These are phyloP conservation scores for Rhamnella rubrinervis DNA, from an alignment of 331 rosid species.

Conservation along the genomic window DNA sequence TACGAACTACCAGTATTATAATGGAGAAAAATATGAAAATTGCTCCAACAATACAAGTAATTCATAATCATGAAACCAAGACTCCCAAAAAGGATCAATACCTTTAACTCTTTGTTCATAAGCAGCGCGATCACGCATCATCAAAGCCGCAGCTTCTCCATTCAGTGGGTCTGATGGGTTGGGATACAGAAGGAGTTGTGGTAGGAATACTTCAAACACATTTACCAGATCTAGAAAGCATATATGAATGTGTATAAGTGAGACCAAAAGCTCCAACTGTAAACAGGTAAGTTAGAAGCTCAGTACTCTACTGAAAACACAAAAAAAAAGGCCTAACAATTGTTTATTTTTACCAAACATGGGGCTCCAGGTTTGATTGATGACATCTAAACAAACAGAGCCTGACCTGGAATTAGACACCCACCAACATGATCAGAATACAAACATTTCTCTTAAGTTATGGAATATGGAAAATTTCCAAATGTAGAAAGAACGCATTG, in stretches of 20 bases:
- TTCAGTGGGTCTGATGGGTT: conserved; percentile 86
- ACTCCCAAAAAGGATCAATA: conserved; percentile 27
- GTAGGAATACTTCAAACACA: conserved; percentile 81
- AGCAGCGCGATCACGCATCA: conserved; percentile 73
- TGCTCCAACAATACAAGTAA: not conserved
- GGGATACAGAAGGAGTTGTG: conserved; percentile 83
- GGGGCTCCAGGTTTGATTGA: conserved; percentile 93
- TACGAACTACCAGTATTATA: not conserved
- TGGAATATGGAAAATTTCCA: conserved; percentile 7
- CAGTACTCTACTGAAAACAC: not conserved
- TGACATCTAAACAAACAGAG: conserved; percentile 85
- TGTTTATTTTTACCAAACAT: conserved; percentile 59
- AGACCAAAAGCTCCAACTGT: conserved; percentile 21
- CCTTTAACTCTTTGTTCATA: conserved; percentile 84
- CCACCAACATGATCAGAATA: conserved; percentile 21
- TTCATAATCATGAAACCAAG: conserved; percentile 7
- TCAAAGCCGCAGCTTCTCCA: conserved; percentile 78
- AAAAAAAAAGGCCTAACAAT: conserved; percentile 11
- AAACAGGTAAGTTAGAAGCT: conserved; percentile 15
- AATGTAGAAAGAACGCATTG: conserved; percentile 6
- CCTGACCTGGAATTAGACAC: conserved; percentile 69
- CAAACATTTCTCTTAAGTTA: conserved; percentile 13
- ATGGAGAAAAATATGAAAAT: not conserved
- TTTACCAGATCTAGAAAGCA: conserved; percentile 69
- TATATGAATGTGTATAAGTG: conserved; percentile 12